Conservation (phyloP, 768 basidiomycete genomes). For the Chalciporus piperatus region DNA sequence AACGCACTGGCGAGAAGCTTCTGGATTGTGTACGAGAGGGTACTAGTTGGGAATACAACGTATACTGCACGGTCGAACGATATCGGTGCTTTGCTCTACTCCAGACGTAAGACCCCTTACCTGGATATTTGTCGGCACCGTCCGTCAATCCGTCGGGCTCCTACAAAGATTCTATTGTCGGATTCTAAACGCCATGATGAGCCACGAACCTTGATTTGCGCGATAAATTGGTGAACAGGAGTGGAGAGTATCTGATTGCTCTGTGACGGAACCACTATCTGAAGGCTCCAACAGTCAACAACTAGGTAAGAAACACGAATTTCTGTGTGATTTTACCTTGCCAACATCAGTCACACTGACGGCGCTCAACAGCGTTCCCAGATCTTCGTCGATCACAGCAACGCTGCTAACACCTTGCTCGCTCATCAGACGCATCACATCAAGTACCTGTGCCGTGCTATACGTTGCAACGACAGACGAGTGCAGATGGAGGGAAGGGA, state of each 20-base stretch:
- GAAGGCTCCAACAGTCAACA: background rate
- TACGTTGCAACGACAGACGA: conserved; percentile 60
- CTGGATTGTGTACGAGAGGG: conserved; percentile 68
- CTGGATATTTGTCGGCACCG: conserved; percentile 77
- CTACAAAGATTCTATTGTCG: conserved; percentile 32
- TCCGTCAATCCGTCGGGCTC: conserved; percentile 74
- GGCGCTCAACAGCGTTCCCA: conserved; percentile 62
- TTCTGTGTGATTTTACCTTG: conserved; percentile 43
- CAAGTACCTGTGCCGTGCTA: conserved; percentile 61
- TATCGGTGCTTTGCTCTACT: background rate
- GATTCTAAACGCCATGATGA: background rate
- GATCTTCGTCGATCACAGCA: conserved; percentile 69
- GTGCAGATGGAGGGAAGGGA: conserved; percentile 66
- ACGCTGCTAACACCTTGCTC: conserved; percentile 82
- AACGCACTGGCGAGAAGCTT: conserved; percentile 79
- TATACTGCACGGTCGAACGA: conserved; percentile 50
- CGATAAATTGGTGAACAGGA: conserved; percentile 66
- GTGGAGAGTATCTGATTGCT: conserved; percentile 73
- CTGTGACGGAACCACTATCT: conserved; percentile 79
- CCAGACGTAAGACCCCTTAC: conserved; percentile 32
- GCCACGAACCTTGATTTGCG: conserved; percentile 61
- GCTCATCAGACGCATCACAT: conserved; percentile 85
- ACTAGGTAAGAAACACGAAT: background rate
- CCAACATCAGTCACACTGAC: conserved; percentile 84
- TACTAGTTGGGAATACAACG: conserved; percentile 63